These are phyloP conservation scores for Russula ochroleuca DNA, from an alignment of 768 basidiomycete genomes.

Conservation along the genomic window DNA sequence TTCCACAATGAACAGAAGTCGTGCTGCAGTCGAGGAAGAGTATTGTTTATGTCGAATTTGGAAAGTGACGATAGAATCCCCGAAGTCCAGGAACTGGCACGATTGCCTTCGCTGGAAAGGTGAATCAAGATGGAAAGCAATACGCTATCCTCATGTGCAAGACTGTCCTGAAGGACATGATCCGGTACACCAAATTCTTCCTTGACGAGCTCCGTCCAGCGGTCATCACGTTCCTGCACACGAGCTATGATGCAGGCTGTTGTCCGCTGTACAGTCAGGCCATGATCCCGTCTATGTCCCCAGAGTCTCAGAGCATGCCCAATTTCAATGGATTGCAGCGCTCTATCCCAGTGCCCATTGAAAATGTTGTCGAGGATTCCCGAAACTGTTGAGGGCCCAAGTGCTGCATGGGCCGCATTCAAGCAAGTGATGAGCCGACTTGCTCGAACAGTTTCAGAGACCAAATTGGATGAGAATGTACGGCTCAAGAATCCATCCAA, in stretches of 20 bases:
- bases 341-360: neutral
- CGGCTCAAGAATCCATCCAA: constrained; percentile 1
- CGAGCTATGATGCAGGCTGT: neutral
- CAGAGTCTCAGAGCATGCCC: neutral
- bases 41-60: neutral
- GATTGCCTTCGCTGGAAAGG: neutral
- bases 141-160: neutral
- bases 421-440: neutral
- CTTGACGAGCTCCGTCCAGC: neutral
- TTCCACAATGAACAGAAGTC: constrained; percentile 1
- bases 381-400: neutral
- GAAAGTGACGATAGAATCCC: neutral
- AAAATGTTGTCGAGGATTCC: neutral
- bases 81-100: too few relatives aligned
- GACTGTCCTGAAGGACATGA: neutral
- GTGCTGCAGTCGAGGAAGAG: neutral
- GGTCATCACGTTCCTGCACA: neutral
- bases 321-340: neutral
- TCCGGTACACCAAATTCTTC: neutral
- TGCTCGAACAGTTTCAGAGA: neutral
- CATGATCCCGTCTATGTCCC: neutral
- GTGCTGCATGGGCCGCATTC: neutral
- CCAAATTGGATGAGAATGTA: neutral
- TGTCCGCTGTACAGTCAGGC: neutral
- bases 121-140: constrained; percentile 2